Percentiles rank a stretch among this genome's conserved stretches.
Conservation (phyloP, 2,329 filamentous ascomycete species). For the Aureobasidium subglaciale region DNA sequence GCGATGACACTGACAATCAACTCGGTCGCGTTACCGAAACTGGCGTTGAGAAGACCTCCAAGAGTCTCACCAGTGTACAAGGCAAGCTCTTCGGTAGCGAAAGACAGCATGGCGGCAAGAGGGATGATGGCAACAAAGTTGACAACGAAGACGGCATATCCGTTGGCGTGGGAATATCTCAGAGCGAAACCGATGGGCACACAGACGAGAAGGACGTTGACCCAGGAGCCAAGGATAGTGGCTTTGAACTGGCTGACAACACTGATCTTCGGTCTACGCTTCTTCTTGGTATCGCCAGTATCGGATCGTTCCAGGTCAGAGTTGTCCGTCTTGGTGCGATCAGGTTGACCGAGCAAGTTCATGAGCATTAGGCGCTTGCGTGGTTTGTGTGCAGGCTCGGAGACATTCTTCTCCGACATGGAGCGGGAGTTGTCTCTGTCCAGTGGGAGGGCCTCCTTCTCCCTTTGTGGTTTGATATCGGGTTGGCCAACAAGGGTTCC, state of each 20-base stretch:
- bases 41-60: conserved; percentile 82
- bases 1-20: conserved; percentile 71
- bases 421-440: conserved; percentile 6
- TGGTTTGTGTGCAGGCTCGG: conserved; percentile 2
- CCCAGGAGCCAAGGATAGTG: conserved; percentile 74
- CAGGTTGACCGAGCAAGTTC: background rate
- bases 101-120: conserved; percentile 77
- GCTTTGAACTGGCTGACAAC: conserved; percentile 54
- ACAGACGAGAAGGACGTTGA: conserved; percentile 73
- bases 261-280: conserved; percentile 22
- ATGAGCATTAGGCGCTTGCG: conserved; percentile 1
- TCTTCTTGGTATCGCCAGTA: conserved; percentile 22
- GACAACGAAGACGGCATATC: conserved; percentile 68
- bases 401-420: background rate
- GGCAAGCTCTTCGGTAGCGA: conserved; percentile 85
- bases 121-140: conserved; percentile 94
- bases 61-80: conserved; percentile 71
- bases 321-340: background rate
- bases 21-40: conserved; percentile 60
- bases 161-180: conserved; percentile 55
- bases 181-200: conserved; percentile 72
- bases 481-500: background rate
- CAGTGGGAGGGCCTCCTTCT: background rate
- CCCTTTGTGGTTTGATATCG: background rate
- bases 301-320: conserved; percentile 19